Base-by-base conservation (phyloP, 345 rosid genomes). In the Garcia nutans region DNA sequence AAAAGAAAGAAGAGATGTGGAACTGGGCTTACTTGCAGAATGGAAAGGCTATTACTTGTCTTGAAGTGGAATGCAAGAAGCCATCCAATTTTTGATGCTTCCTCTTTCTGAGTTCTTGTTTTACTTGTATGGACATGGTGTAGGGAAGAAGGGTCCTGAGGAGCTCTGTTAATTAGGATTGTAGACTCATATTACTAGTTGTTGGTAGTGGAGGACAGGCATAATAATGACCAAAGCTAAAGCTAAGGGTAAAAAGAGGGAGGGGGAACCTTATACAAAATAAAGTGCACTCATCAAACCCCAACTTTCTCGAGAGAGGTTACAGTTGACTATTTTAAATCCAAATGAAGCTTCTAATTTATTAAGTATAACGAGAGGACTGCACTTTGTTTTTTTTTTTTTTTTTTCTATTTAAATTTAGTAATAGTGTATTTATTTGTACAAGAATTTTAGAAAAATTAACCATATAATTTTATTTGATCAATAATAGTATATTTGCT, bases 251-350 rank as follows among this genome's bases (percentile, higher is more conserved):
- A 69, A 83, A 37, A 77, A 70, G 59, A 59, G 42, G 62, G 42
- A 69, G 94, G 85, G 95, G 89, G 91, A 86, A 82, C 72, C 73
- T 76, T 74, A 62, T 83, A 81, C 89, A 84, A 86, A 85, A 71
- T 82, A 87, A 87, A 87, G 88, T 80, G 86, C 80, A 82, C 60
- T 74, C 75, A 70, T 75, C 77, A 72, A 63, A 60, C 11, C 0
- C 2, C 2, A 72, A 67, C 83, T 79, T 83, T 85, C 67, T 67
- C 55, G 76, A 70, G 44, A 65, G 59, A 71, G 70, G 76, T 47
- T 20, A 16, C 59, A 16, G 73, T 76, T 76, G 69, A 72, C 68
- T 64, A 44, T 74, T 56, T 47, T 33, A n/a, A 33, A 44, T 65
- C 66, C 72, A 67, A 75, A 52, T n/a, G n/a, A n/a, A n/a, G n/a